These are phyloP conservation scores for Yarrowia porcina DNA, from an alignment of 805 yeast genomes.

Conservation along the genomic window DNA sequence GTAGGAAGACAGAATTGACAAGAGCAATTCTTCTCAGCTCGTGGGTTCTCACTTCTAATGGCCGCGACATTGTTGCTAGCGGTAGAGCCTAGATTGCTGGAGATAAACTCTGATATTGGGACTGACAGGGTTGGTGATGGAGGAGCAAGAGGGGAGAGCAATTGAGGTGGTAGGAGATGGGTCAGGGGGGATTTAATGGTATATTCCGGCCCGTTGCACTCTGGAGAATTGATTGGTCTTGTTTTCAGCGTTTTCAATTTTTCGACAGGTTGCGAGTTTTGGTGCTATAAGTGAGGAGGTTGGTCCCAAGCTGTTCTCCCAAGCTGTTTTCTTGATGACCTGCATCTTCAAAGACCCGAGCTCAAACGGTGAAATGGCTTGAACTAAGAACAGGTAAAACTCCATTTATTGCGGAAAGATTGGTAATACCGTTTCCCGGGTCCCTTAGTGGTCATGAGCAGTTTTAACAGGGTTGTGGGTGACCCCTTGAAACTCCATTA, in stretches of 20 bases:
- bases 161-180: neutral
- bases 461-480: too few relatives aligned
- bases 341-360: too few relatives aligned
- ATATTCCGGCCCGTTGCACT: neutral
- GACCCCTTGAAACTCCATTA: too few relatives aligned
- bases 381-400: too few relatives aligned
- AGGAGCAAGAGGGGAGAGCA: neutral
- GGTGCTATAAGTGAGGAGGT: too few relatives aligned
- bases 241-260: neutral
- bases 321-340: too few relatives aligned
- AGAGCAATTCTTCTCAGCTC: neutral
- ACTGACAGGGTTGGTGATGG: neutral
- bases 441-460: neutral
- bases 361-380: too few relatives aligned
- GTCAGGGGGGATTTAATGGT: neutral
- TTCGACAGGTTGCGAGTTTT: neutral
- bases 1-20: neutral
- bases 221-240: neutral
- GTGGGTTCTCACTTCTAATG: conserved; percentile 23
- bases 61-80: conserved; percentile 25
- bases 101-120: conserved; percentile 20
- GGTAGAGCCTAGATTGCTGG: conserved; percentile 12
- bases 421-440: neutral
- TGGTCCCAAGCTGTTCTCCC: too few relatives aligned
- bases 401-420: too few relatives aligned